These are phyloP conservation scores for Whalleya microplaca DNA, from an alignment of 2,329 filamentous ascomycete genomes.

Conservation along the genomic window DNA sequence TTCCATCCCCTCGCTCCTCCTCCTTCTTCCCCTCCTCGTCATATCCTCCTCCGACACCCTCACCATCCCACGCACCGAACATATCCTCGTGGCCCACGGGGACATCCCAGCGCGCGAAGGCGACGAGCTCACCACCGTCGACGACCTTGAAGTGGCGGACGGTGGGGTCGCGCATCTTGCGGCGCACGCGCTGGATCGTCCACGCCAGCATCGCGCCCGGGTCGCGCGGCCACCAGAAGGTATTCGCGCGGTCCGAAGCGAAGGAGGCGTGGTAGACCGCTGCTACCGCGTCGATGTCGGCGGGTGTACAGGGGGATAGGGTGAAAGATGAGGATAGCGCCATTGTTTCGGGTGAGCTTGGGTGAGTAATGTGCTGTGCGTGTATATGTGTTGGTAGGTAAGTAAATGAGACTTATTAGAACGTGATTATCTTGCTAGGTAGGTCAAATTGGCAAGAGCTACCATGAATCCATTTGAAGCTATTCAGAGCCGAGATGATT, in stretches of 20 bases:
- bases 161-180: constrained; percentile 33
- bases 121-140: constrained; percentile 36
- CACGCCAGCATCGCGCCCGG: constrained; percentile 32
- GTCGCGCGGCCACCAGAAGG: constrained; percentile 37
- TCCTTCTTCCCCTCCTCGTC: no score
- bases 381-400: no score
- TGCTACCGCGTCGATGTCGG: constrained; percentile 36
- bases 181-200: constrained; percentile 34
- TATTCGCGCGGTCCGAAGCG: constrained; percentile 26
- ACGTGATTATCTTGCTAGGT: no score
- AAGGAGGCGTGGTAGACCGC: constrained; percentile 36
- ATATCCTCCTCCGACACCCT: no score
- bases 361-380: no score
- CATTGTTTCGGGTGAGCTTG: constrained; percentile 16
- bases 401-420: no score
- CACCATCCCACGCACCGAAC: constrained; percentile 29
- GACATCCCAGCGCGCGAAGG: constrained; percentile 41
- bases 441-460: no score
- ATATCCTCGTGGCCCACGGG: constrained; percentile 33
- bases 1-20: constrained; percentile 14
- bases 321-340: constrained; percentile 19
- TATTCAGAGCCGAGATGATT: no score
- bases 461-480: no score
- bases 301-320: constrained; percentile 30
- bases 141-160: constrained; percentile 40